phyloP scores from a whole-genome alignment of 1,284 basidiomycete species.

The Porogramme epimiltina region DNA sequence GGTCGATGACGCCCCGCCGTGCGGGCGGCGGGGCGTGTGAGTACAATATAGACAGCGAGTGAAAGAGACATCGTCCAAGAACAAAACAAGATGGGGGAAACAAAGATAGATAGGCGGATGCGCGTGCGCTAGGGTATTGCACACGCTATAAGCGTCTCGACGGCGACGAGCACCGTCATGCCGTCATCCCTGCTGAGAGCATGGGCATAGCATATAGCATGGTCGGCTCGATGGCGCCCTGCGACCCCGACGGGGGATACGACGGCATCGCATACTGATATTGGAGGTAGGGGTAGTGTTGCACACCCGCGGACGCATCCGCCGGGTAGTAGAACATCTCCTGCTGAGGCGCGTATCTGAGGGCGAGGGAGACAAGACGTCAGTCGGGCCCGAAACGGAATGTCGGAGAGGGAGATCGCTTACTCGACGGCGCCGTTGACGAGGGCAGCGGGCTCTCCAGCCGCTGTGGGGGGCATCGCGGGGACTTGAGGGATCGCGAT shows the following conservation, averaged over 20 bases:
- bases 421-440: conserved; percentile 13
- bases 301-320: conserved; percentile 4
- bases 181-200: conserved; percentile 14
- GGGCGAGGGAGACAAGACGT: neutral
- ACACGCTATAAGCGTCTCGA: neutral
- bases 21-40: neutral
- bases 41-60: neutral
- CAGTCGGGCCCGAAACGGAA: neutral
- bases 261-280: conserved; percentile 13
- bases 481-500: conserved; percentile 21
- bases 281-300: conserved; percentile 17
- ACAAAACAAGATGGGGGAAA: neutral
- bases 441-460: conserved; percentile 10
- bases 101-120: neutral
- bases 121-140: conserved; percentile 3
- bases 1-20: too few relatives aligned
- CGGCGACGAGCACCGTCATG: neutral
- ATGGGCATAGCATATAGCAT: conserved; percentile 17
- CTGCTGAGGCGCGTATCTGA: conserved; percentile 14
- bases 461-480: conserved; percentile 15
- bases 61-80: neutral
- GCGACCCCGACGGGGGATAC: conserved; percentile 3
- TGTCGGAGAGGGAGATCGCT: neutral
- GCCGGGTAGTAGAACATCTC: conserved; percentile 15
- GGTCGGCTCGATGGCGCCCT: conserved; percentile 11